These are phyloP conservation scores for Solanum lycopersicoides DNA, from an alignment of 257 asterid species.

Conservation along the genomic window DNA sequence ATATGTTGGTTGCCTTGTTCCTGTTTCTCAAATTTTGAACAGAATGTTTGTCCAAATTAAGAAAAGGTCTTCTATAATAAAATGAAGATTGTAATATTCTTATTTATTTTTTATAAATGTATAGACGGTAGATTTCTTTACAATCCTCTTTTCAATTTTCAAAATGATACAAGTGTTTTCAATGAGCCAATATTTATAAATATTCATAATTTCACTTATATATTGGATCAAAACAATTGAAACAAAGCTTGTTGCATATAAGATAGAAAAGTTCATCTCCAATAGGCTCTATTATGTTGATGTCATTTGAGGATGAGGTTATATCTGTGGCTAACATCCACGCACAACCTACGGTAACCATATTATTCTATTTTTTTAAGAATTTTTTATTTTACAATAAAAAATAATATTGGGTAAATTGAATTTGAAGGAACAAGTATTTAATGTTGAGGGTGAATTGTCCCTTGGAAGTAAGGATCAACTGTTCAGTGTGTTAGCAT, in stretches of 20 bases:
- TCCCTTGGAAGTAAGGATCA: neutral
- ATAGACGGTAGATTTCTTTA: too few relatives aligned
- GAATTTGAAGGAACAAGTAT: neutral
- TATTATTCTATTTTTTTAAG: neutral
- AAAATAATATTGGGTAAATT: neutral
- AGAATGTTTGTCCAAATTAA: too few relatives aligned
- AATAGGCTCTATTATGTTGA: neutral
- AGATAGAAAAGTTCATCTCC: neutral
- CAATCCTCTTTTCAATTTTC: too few relatives aligned
- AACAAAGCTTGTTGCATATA: neutral
- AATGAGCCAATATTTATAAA: too few relatives aligned
- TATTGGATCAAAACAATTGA: neutral
- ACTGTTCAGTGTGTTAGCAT: neutral
- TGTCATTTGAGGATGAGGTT: neutral
- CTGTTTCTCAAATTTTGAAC: too few relatives aligned
- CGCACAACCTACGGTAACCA: neutral
- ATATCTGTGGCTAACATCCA: neutral
- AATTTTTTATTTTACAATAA: neutral
- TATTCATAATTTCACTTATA: too few relatives aligned
- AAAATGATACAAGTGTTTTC: too few relatives aligned
- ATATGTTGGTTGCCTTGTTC: too few relatives aligned
- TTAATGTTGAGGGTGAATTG: neutral
- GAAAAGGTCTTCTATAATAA: too few relatives aligned
- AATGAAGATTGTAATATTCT: too few relatives aligned
- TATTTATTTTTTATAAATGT: too few relatives aligned